A percentile compares a stretch with the other conserved stretches of the same genome.
Evolutionary conservation across 1,139 yeast species (phyloP).

Genomic region (Torulaspora pretoriensis): DNA sequence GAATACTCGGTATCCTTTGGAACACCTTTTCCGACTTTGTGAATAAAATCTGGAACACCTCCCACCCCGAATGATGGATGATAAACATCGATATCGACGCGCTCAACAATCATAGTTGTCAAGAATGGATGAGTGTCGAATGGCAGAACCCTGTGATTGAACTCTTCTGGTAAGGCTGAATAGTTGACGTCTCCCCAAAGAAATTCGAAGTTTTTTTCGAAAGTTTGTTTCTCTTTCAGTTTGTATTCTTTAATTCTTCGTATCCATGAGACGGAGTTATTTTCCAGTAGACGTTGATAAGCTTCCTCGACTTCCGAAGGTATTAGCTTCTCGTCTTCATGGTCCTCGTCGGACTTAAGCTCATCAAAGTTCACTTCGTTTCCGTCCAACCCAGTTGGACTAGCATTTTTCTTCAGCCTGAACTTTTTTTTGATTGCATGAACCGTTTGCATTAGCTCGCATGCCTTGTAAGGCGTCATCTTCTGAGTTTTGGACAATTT

Average conservation of each 20-base stretch:
- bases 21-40: slow-evolving; percentile 75
- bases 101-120: slow-evolving; percentile 52
- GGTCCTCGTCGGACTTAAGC: slow-evolving; percentile 4
- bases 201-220: slow-evolving; percentile 49
- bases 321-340: slow-evolving; percentile 5
- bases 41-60: slow-evolving; percentile 55
- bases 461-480: slow-evolving; percentile 7
- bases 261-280: slow-evolving; percentile 73
- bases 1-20: slow-evolving; percentile 70
- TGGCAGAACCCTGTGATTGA: slow-evolving; percentile 54
- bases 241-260: slow-evolving; percentile 50
- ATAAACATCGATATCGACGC: slow-evolving; percentile 50
- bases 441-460: slow-evolving; percentile 10
- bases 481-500: slow-evolving; percentile 9
- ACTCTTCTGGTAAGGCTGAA: slow-evolving; percentile 43
- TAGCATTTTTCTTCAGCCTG: slow-evolving; percentile 5
- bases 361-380: slow-evolving; percentile 13
- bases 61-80: slow-evolving; percentile 54
- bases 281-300: slow-evolving; percentile 38
- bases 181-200: slow-evolving; percentile 47
- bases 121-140: slow-evolving; percentile 62
- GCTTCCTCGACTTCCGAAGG: slow-evolving; percentile 9
- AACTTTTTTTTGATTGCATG: slow-evolving; percentile 8
- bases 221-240: slow-evolving; percentile 42
- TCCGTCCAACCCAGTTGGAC: background rate